Conservation (phyloP, 2,329 filamentous ascomycete species). For the Fusarium oxysporum region DNA sequence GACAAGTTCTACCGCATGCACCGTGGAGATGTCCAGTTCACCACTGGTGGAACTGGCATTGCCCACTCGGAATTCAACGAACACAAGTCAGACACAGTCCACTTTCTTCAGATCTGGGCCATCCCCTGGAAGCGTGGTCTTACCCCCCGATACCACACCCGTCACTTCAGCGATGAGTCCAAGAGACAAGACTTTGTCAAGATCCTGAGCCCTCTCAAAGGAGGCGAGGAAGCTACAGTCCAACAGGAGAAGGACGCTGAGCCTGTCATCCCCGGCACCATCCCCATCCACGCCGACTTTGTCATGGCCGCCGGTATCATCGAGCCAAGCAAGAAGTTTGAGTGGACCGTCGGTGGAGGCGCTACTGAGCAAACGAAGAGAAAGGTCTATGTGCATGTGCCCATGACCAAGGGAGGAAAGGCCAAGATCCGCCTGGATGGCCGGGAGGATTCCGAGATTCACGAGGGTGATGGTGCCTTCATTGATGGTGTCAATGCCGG, state of each 20-base stretch:
- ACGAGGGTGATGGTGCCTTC: constrained; percentile 86
- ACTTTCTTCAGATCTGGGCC: constrained; percentile 92
- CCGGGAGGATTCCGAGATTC: constrained; percentile 71
- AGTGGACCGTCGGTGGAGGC: constrained; percentile 76
- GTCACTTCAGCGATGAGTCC: constrained; percentile 75
- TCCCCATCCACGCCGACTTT: constrained; percentile 86
- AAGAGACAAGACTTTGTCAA: constrained; percentile 78
- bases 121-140: constrained; percentile 80
- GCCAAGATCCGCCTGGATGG: constrained; percentile 77
- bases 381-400: constrained; percentile 84
- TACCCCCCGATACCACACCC: constrained; percentile 80
- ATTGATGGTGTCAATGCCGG: constrained; percentile 73
- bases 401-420: constrained; percentile 82
- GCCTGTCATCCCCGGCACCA: constrained; percentile 72
- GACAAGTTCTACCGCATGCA: constrained; percentile 78
- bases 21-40: constrained; percentile 89
- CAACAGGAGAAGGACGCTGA: constrained; percentile 73
- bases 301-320: constrained; percentile 85
- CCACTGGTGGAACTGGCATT: constrained; percentile 84
- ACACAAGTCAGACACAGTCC: constrained; percentile 75
- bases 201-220: constrained; percentile 81
- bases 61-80: constrained; percentile 88
- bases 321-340: constrained; percentile 71
- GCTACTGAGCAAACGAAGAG: constrained; percentile 64
- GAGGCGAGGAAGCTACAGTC: constrained; percentile 69